phyloP scores from a whole-genome alignment of 768 basidiomycete species.

The Boletus subcaerulescens region DNA sequence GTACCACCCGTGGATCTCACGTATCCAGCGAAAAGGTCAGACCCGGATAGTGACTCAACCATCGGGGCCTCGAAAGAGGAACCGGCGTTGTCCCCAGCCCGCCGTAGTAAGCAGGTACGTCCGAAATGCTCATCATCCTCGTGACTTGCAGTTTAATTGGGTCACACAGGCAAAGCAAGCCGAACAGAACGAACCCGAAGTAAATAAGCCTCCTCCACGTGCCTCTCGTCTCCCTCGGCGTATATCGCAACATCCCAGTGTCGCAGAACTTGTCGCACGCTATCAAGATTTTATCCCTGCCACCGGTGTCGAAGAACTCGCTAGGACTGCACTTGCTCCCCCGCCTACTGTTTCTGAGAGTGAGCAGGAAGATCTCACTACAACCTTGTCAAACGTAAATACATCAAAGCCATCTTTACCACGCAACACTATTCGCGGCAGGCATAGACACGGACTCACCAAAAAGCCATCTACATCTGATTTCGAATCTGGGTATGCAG shows the following conservation, averaged over 20 bases:
- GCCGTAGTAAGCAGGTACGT: slow-evolving; percentile 29
- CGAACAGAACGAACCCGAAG: slow-evolving; percentile 21
- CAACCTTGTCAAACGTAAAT: slow-evolving; percentile 21
- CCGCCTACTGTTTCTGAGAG: slow-evolving; percentile 65
- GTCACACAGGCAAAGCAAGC: slow-evolving; percentile 17
- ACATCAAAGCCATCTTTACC: slow-evolving; percentile 23
- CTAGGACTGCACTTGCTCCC: slow-evolving; percentile 67
- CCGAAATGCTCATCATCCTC: not conserved
- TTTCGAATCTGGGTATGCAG: slow-evolving; percentile 89
- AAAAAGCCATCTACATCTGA: slow-evolving; percentile 72
- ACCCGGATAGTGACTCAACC: slow-evolving; percentile 81
- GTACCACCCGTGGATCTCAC: slow-evolving; percentile 10
- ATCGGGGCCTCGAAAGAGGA: slow-evolving; percentile 55
- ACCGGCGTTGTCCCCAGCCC: slow-evolving; percentile 11
- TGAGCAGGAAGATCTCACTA: slow-evolving; percentile 59
- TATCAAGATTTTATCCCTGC: slow-evolving; percentile 77
- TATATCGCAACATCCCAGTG: slow-evolving; percentile 53
- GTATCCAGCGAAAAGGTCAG: slow-evolving; percentile 42
- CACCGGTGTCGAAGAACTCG: slow-evolving; percentile 67
- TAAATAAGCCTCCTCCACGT: slow-evolving; percentile 28
- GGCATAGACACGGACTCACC: slow-evolving; percentile 44
- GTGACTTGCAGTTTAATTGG: slow-evolving; percentile 8
- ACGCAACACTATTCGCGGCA: slow-evolving; percentile 43
- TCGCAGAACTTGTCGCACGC: slow-evolving; percentile 82
- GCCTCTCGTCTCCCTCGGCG: slow-evolving; percentile 66